Evolutionary conservation across 2,329 filamentous ascomycete species (phyloP).

Genomic region (Diaporthe sp.): DNA sequence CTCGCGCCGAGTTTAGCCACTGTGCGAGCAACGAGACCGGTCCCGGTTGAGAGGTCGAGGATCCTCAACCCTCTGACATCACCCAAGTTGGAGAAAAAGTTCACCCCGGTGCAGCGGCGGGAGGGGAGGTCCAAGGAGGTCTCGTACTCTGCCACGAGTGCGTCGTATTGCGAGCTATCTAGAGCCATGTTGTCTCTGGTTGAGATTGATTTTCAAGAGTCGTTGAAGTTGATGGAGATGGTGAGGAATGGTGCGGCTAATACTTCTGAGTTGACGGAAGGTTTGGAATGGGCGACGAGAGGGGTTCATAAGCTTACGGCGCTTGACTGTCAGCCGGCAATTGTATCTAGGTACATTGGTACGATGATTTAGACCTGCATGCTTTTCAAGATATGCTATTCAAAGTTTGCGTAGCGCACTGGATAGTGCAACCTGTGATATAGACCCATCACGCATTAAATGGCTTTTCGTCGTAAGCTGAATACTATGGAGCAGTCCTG

Average conservation of each 20-base stretch:
- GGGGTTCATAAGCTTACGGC: background rate
- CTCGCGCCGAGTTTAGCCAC: background rate
- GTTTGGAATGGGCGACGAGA: background rate
- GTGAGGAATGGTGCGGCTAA: no score
- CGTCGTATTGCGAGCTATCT: background rate
- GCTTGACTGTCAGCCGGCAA: background rate
- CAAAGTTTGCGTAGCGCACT: background rate
- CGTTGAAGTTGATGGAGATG: background rate
- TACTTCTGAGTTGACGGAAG: background rate
- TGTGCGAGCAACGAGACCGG: background rate
- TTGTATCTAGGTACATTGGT: background rate
- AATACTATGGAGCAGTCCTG: background rate
- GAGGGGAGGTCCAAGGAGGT: background rate
- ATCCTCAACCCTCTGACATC: background rate
- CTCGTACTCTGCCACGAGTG: background rate
- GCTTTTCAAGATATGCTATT: background rate
- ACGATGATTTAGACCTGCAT: background rate
- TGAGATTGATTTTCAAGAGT: accelerated
- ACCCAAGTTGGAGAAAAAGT: background rate
- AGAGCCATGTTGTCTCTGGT: background rate
- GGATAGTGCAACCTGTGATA: background rate
- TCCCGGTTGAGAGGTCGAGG: background rate
- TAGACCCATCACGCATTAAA: background rate
- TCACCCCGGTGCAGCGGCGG: background rate
- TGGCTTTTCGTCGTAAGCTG: background rate